These are phyloP conservation scores for Schizochytrium sp. DNA, from an alignment of 108 stramenopile genomes.

Conservation along the genomic window DNA sequence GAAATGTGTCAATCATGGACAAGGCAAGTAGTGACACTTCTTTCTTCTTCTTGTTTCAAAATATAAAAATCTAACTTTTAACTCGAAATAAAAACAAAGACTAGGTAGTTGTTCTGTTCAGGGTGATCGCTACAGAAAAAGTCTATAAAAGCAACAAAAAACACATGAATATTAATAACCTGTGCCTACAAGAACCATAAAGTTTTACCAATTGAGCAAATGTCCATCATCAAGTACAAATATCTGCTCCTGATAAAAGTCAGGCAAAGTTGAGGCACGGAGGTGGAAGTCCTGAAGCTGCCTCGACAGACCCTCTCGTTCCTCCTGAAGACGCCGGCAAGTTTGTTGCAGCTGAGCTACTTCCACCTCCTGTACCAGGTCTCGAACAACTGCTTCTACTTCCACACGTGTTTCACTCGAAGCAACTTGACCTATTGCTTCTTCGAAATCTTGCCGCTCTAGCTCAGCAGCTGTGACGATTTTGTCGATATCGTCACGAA, in stretches of 20 bases:
- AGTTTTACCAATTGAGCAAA: no score
- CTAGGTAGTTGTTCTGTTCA: no score
- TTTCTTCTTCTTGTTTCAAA: no score
- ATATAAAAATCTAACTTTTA: no score
- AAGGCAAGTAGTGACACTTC: no score
- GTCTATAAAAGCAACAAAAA: no score
- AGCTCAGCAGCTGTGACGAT: neutral
- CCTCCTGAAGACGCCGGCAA: neutral
- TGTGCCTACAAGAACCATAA: no score
- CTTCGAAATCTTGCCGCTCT: neutral
- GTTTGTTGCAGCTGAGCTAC: neutral
- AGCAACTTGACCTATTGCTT: neutral
- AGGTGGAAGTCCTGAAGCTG: slow-evolving; percentile 51
- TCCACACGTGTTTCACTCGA: neutral
- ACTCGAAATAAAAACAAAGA: no score
- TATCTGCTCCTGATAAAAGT: slow-evolving; percentile 2
- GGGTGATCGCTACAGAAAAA: no score
- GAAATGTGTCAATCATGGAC: no score
- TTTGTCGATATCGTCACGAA: neutral
- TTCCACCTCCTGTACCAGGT: neutral
- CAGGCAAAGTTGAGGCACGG: neutral
- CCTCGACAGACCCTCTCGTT: neutral
- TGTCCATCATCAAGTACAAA: neutral
- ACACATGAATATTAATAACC: no score
- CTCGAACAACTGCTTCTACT: neutral